These are phyloP conservation scores for Cladophialophora exuberans DNA, from an alignment of 2,329 filamentous ascomycete genomes.

Conservation along the genomic window DNA sequence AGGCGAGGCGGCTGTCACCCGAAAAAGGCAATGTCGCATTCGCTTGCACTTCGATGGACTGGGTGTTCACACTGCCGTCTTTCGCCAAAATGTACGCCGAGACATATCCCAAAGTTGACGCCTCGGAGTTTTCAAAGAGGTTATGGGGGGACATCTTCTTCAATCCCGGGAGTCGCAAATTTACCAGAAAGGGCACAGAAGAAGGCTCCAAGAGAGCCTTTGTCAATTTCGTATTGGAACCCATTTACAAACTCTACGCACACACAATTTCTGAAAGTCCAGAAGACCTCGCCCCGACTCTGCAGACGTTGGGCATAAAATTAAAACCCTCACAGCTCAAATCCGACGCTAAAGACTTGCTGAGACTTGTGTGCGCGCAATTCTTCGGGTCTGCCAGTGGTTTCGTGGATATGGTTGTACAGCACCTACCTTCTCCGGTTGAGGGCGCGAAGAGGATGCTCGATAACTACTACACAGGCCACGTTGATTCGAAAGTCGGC, in stretches of 20 bases:
- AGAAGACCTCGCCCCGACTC: constrained; percentile 76
- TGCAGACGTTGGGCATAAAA: constrained; percentile 77
- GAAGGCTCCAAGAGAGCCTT: constrained; percentile 82
- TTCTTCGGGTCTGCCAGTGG: constrained; percentile 90
- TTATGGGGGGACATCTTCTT: constrained; percentile 98
- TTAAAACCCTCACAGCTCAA: constrained; percentile 93
- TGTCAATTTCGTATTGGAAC: constrained; percentile 91
- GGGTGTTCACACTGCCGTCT: constrained; percentile 93
- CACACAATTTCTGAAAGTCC: constrained; percentile 92
- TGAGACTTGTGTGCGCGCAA: constrained; percentile 88
- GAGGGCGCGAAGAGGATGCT: constrained; percentile 77
- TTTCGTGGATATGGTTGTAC: constrained; percentile 93
- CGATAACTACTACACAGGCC: constrained; percentile 89
- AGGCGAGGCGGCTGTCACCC: constrained; percentile 80
- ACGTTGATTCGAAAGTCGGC: constrained; percentile 78
- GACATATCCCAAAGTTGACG: constrained; percentile 79
- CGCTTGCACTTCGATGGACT: constrained; percentile 88
- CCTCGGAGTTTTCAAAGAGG: constrained; percentile 78
- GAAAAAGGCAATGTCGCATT: constrained; percentile 99
- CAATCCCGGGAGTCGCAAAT: constrained; percentile 86
- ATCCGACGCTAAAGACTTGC: constrained; percentile 82
- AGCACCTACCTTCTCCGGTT: constrained; percentile 84
- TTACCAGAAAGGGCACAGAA: constrained; percentile 84
- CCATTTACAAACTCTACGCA: constrained; percentile 96
- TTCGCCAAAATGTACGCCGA: constrained; percentile 97